A percentile compares a stretch with the other conserved stretches of the same genome.
These are phyloP conservation scores for Serendipita indica DNA, from an alignment of 768 basidiomycete species.

Conservation along the genomic window DNA sequence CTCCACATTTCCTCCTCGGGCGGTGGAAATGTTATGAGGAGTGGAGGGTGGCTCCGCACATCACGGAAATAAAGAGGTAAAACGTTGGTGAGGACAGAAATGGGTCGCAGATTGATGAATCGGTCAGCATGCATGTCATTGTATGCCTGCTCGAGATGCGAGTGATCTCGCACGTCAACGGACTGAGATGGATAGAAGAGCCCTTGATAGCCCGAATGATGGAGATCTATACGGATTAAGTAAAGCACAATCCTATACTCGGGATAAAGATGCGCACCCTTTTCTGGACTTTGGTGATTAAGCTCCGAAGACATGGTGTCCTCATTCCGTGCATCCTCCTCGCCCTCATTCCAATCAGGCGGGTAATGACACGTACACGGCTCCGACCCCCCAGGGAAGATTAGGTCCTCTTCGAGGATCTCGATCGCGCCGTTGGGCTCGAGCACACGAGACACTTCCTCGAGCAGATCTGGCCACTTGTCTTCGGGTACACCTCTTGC, in stretches of 20 bases:
- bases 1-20: constrained; percentile 2
- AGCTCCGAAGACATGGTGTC: neutral
- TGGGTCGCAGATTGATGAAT: constrained; percentile 52
- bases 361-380: constrained; percentile 13
- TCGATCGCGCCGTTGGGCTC: constrained; percentile 62
- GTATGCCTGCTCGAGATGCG: constrained; percentile 48
- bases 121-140: constrained; percentile 49
- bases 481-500: constrained; percentile 64
- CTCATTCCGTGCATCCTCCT: neutral
- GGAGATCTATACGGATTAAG: no score
- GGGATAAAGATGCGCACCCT: neutral
- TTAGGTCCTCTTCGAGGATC: constrained; percentile 61
- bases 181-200: constrained; percentile 18
- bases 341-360: neutral
- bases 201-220: neutral
- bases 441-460: constrained; percentile 54
- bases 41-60: constrained; percentile 20
- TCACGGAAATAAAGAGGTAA: constrained; percentile 50
- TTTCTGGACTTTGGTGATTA: neutral
- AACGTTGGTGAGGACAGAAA: constrained; percentile 43
- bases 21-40: constrained; percentile 29
- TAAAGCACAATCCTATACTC: neutral
- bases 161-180: constrained; percentile 51
- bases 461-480: constrained; percentile 22
- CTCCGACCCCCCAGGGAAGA: constrained; percentile 24